A percentile compares a stretch with the other conserved stretches of the same genome.
These are phyloP conservation scores for Reticulascus tulasneorum DNA, from an alignment of 2,329 filamentous ascomycete species.

Conservation along the genomic window DNA sequence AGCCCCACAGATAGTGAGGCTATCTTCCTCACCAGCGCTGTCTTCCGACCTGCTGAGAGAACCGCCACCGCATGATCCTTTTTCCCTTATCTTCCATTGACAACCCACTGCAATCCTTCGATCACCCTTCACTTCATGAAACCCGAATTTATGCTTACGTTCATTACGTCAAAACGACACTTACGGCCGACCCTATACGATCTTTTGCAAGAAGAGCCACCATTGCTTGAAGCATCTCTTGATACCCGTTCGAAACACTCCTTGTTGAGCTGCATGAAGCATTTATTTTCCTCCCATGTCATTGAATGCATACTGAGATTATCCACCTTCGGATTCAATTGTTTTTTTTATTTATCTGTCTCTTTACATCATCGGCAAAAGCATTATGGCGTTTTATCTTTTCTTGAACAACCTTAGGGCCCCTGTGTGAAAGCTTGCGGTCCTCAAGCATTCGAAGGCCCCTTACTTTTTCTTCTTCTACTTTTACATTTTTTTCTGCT, in stretches of 20 bases:
- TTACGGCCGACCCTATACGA: slow-evolving; percentile 11
- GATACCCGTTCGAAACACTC: slow-evolving; percentile 15
- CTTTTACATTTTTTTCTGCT: too few species aligned
- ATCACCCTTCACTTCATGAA: slow-evolving; percentile 6
- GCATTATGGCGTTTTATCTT: too few species aligned
- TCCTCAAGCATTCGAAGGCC: too few species aligned
- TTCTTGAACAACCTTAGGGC: too few species aligned
- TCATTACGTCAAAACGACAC: slow-evolving; percentile 13
- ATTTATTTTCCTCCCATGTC: too few species aligned
- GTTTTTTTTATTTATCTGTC: too few species aligned
- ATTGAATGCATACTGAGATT: too few species aligned
- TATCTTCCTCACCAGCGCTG: slow-evolving; percentile 16
- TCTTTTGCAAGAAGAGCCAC: slow-evolving; percentile 10
- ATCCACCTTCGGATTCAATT: too few species aligned
- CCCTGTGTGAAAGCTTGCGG: too few species aligned
- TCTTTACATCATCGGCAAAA: too few species aligned
- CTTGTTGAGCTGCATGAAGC: slow-evolving; percentile 3
- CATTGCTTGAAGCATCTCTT: slow-evolving; percentile 5
- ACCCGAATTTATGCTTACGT: slow-evolving; percentile 7
- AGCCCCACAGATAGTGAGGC: slow-evolving; percentile 7
- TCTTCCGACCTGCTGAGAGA: slow-evolving; percentile 14
- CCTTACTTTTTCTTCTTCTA: too few species aligned
- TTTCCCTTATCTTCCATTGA: slow-evolving; percentile 1
- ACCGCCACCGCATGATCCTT: neutral
- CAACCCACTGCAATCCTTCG: slow-evolving; percentile 1